A percentile compares a stretch with the other conserved stretches of the same genome.
phyloP scores from a whole-genome alignment of 2,329 filamentous ascomycete species.

The Xylaria sp. region DNA sequence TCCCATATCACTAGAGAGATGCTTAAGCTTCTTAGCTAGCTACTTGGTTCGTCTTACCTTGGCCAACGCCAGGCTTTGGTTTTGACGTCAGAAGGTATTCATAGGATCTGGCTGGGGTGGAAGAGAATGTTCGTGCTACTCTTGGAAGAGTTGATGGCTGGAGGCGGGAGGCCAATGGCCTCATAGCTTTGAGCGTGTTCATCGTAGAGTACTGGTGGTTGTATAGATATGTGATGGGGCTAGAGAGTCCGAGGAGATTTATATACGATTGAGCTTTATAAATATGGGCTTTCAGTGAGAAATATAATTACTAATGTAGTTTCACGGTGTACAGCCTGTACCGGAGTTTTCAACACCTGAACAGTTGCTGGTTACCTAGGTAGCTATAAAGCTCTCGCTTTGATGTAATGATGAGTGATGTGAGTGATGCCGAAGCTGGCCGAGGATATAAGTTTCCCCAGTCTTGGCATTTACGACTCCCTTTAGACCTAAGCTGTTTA shows the following conservation, averaged over 20 bases:
- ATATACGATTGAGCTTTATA: background rate
- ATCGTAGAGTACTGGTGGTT: slow-evolving; percentile 49
- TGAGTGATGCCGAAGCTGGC: slow-evolving; percentile 40
- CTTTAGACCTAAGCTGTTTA: background rate
- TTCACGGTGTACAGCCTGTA: background rate
- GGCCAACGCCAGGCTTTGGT: slow-evolving; percentile 87
- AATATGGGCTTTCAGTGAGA: background rate
- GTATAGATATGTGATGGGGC: background rate
- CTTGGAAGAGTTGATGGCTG: slow-evolving; percentile 67
- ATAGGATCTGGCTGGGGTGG: slow-evolving; percentile 64
- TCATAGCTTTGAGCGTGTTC: slow-evolving; percentile 68
- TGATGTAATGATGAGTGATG: slow-evolving; percentile 7
- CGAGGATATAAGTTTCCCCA: slow-evolving; percentile 36
- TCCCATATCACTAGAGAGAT: background rate
- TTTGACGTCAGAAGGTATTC: slow-evolving; percentile 85
- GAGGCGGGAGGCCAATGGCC: slow-evolving; percentile 70
- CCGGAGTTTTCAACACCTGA: background rate
- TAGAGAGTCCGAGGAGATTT: background rate
- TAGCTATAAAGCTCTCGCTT: background rate
- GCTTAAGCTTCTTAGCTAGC: background rate
- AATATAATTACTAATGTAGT: background rate
- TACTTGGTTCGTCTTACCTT: slow-evolving; percentile 66
- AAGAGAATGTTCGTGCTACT: slow-evolving; percentile 64
- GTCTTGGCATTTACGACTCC: background rate
- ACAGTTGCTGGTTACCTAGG: background rate